Conservation (phyloP, 768 basidiomycete genomes). For the Megacollybia marginata region DNA sequence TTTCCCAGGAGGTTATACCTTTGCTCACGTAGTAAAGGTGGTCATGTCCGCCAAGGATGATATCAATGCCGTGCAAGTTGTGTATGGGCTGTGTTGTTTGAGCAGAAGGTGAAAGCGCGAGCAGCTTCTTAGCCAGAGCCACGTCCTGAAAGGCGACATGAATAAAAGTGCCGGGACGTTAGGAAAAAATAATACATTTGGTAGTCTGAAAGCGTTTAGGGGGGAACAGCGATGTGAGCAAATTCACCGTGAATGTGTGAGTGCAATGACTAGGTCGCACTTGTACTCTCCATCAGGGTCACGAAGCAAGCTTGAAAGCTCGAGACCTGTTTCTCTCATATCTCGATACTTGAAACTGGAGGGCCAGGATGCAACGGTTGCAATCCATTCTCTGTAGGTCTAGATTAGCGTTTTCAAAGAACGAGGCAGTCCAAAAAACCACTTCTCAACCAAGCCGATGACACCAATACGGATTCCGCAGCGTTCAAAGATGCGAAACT, state of each 20-base stretch:
- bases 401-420: background rate
- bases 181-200: conserved; percentile 30
- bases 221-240: background rate
- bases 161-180: background rate
- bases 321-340: conserved; percentile 66
- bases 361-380: conserved; percentile 84
- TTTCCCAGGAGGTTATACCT: conserved; percentile 62
- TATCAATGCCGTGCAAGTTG: conserved; percentile 67
- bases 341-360: conserved; percentile 65
- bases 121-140: conserved; percentile 55
- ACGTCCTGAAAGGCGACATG: conserved; percentile 48
- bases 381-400: conserved; percentile 75
- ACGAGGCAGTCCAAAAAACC: conserved; percentile 6
- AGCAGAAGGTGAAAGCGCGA: conserved; percentile 49
- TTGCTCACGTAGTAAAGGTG: conserved; percentile 72
- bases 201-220: conserved; percentile 26
- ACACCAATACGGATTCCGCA: conserved; percentile 68
- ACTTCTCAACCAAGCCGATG: conserved; percentile 88
- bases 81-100: conserved; percentile 37
- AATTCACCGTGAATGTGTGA: conserved; percentile 72
- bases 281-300: conserved; percentile 59
- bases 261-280: conserved; percentile 78
- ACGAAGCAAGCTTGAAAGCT: conserved; percentile 66
- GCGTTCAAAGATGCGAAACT: conserved; percentile 62
- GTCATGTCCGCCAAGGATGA: conserved; percentile 86